These are phyloP conservation scores for Sphagnum contortum DNA, from an alignment of 225 moss, liverwort and hornwort genomes.

Conservation along the genomic window DNA sequence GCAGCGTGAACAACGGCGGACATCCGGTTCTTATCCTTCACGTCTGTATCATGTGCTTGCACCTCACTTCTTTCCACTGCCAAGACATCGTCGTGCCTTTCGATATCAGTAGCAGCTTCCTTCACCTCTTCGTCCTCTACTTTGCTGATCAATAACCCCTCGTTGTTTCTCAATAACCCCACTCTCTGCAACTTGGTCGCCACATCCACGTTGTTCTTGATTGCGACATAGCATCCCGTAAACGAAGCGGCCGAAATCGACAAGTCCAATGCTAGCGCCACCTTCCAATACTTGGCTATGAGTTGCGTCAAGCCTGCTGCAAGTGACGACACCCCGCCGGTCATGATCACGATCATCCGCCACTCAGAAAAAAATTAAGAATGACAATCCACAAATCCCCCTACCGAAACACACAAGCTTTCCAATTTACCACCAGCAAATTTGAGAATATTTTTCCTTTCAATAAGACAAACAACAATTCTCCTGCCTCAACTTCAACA, in stretches of 20 bases:
- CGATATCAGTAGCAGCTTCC: slow-evolving; percentile 48
- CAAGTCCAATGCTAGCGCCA: slow-evolving; percentile 72
- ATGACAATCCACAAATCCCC: too few relatives aligned
- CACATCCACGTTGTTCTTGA: slow-evolving; percentile 88
- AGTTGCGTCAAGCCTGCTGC: slow-evolving; percentile 58
- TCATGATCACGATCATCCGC: too few relatives aligned
- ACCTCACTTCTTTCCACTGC: slow-evolving; percentile 9
- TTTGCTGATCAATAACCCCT: slow-evolving; percentile 27
- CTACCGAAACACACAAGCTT: too few relatives aligned
- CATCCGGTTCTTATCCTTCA: too few relatives aligned
- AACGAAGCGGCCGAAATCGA: slow-evolving; percentile 61
- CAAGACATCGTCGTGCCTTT: slow-evolving; percentile 36
- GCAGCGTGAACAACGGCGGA: too few relatives aligned
- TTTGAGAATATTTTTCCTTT: too few relatives aligned
- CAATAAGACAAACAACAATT: too few relatives aligned
- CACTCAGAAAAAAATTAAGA: too few relatives aligned
- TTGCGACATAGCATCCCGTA: slow-evolving; percentile 64
- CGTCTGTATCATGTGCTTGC: too few relatives aligned
- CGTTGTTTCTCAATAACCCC: slow-evolving; percentile 10
- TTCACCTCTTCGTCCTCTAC: slow-evolving; percentile 15
- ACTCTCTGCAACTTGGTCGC: slow-evolving; percentile 53
- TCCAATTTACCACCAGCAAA: too few relatives aligned
- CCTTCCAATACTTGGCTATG: slow-evolving; percentile 78
- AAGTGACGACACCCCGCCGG: too few relatives aligned
- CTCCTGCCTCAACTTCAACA: too few relatives aligned